Conservation (phyloP, 352 stramenopile species). For the Pythium brachiatum region DNA sequence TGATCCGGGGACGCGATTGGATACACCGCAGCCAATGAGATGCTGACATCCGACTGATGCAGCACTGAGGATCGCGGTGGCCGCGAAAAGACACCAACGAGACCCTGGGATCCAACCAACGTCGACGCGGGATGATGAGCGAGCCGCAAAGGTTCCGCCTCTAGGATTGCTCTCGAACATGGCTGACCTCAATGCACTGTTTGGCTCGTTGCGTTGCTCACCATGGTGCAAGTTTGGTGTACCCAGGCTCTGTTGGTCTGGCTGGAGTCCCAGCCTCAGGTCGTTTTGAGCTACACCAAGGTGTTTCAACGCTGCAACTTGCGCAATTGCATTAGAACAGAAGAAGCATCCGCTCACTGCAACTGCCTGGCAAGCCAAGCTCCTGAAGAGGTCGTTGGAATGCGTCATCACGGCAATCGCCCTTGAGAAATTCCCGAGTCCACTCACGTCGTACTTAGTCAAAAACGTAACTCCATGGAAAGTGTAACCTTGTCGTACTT, state of each 20-base stretch:
- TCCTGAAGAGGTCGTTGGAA: background rate
- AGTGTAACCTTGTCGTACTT: background rate
- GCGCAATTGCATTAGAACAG: background rate
- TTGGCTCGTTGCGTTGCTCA: background rate
- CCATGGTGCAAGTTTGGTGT: too few relatives aligned
- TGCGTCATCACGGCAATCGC: background rate
- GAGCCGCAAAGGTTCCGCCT: conserved; percentile 4
- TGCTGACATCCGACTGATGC: conserved; percentile 19
- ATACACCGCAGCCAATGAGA: conserved; percentile 14
- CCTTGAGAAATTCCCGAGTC: background rate
- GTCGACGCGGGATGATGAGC: background rate
- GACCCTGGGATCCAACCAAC: conserved; percentile 10
- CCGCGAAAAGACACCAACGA: conserved; percentile 11
- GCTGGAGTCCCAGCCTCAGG: too few relatives aligned
- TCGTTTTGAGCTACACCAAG: too few relatives aligned
- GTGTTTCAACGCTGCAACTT: background rate
- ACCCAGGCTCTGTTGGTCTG: too few relatives aligned
- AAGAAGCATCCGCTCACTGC: background rate
- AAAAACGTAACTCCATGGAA: background rate
- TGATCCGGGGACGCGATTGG: conserved; percentile 19
- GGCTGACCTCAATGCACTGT: background rate
- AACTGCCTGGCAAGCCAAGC: background rate
- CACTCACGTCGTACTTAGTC: background rate
- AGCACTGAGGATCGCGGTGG: conserved; percentile 13
- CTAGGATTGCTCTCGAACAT: conserved; percentile 5